Conservation (phyloP, 495 filamentous ascomycete genomes). For the Terfezia claveryi region DNA sequence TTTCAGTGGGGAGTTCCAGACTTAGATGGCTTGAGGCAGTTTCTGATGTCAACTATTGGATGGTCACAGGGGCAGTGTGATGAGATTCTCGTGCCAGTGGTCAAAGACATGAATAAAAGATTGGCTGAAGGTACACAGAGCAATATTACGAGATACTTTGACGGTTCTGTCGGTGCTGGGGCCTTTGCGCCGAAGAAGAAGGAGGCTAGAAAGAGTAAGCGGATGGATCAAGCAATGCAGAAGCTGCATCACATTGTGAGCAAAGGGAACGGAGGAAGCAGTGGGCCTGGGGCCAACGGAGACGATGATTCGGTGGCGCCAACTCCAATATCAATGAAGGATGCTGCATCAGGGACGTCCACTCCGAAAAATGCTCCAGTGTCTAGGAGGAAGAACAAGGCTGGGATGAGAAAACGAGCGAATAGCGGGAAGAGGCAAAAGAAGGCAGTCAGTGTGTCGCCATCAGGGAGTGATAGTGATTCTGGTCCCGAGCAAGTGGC, state of each 20-base stretch:
- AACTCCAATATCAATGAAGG: not conserved
- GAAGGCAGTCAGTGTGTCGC: too few relatives aligned
- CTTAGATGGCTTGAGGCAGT: conserved; percentile 59
- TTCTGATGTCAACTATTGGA: conserved; percentile 80
- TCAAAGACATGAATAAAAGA: conserved; percentile 76
- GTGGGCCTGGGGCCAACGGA: not conserved
- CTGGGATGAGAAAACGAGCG: not conserved
- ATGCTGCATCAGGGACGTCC: not conserved
- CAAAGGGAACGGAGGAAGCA: not conserved
- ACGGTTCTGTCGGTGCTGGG: conserved; percentile 35
- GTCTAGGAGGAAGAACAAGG: not conserved
- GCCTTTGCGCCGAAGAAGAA: conserved; percentile 59
- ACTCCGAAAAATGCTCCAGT: not conserved
- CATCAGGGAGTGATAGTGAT: too few relatives aligned
- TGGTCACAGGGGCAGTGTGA: conserved; percentile 83
- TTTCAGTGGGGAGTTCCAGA: conserved; percentile 96
- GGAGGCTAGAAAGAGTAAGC: conserved; percentile 39
- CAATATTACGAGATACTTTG: conserved; percentile 84
- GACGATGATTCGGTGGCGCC: not conserved
- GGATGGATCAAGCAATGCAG: conserved; percentile 64
- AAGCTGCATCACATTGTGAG: conserved; percentile 34
- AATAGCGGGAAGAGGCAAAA: too few relatives aligned
- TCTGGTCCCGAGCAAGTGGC: too few relatives aligned
- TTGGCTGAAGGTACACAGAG: conserved; percentile 76
- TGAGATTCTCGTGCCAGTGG: conserved; percentile 82